A percentile compares a stretch with the other conserved stretches of the same genome.
Conservation (phyloP, 2,329 filamentous ascomycete genomes). For the Aspergillus persii region DNA sequence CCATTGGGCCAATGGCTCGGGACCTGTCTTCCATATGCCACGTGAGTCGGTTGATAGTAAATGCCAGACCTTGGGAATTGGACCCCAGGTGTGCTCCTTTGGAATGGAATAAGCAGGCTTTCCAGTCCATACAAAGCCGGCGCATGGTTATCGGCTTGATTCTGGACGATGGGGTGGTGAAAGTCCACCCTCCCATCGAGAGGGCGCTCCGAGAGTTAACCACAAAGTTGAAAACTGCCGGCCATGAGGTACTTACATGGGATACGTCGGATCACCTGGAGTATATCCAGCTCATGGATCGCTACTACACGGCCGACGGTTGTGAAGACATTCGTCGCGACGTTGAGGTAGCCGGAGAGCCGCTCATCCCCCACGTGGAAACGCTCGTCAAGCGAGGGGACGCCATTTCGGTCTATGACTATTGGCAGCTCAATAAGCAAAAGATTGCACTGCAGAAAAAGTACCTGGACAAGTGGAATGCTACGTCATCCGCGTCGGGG, state of each 20-base stretch:
- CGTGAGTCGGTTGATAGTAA: slow-evolving; percentile 49
- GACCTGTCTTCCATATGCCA: slow-evolving; percentile 51
- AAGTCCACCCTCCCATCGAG: slow-evolving; percentile 53
- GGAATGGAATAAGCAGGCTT: slow-evolving; percentile 52
- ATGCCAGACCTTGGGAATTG: slow-evolving; percentile 51
- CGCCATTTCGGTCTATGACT: slow-evolving; percentile 61
- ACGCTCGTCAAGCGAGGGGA: slow-evolving; percentile 52
- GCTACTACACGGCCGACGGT: slow-evolving; percentile 62
- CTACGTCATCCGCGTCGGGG: slow-evolving; percentile 45
- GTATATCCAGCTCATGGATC: slow-evolving; percentile 60
- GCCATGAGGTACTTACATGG: slow-evolving; percentile 58
- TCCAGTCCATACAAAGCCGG: slow-evolving; percentile 39
- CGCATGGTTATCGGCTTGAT: slow-evolving; percentile 53
- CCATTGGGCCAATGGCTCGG: slow-evolving; percentile 60
- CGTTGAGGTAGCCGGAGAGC: slow-evolving; percentile 56
- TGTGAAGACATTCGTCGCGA: slow-evolving; percentile 61
- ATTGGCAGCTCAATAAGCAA: slow-evolving; percentile 65
- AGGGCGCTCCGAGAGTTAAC: slow-evolving; percentile 43
- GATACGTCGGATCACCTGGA: slow-evolving; percentile 49
- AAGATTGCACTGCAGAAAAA: slow-evolving; percentile 55
- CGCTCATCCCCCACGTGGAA: slow-evolving; percentile 59
- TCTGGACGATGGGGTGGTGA: slow-evolving; percentile 55
- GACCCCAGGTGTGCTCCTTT: slow-evolving; percentile 56
- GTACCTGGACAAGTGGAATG: slow-evolving; percentile 61
- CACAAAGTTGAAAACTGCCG: slow-evolving; percentile 42